Evolutionary conservation across 1,139 yeast genomes (phyloP).

Genomic region (Pneumocystis carinii): DNA sequence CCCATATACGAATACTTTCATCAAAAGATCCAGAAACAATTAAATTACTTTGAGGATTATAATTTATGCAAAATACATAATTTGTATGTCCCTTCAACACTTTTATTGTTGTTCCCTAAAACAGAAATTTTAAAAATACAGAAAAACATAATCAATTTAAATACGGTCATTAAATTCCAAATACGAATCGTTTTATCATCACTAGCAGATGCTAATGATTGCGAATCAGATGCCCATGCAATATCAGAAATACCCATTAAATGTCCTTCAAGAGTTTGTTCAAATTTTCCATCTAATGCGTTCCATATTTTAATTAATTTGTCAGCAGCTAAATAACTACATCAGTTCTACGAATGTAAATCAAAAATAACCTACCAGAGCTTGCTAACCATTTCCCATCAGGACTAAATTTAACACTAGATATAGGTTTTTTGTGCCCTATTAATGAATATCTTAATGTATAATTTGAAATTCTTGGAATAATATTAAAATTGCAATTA

Average conservation of each 20-base stretch:
- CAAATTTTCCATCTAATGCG: slow-evolving; percentile 22
- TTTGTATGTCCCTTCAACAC: slow-evolving; percentile 69
- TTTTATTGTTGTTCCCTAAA: slow-evolving; percentile 38
- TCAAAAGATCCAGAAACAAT: slow-evolving; percentile 76
- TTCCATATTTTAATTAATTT: slow-evolving; percentile 33
- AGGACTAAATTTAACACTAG: slow-evolving; percentile 49
- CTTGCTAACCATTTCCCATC: slow-evolving; percentile 47
- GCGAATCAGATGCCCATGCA: slow-evolving; percentile 63
- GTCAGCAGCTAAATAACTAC: slow-evolving; percentile 25
- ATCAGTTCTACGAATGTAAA: not conserved
- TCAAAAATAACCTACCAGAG: slow-evolving; percentile 25
- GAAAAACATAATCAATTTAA: not conserved
- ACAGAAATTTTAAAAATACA: not conserved
- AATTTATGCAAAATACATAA: slow-evolving; percentile 61
- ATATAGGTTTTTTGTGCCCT: slow-evolving; percentile 22
- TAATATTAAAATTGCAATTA: not conserved
- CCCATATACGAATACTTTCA: slow-evolving; percentile 67
- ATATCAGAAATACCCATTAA: slow-evolving; percentile 53
- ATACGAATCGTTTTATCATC: slow-evolving; percentile 73
- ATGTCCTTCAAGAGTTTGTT: slow-evolving; percentile 43
- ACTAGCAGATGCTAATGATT: slow-evolving; percentile 64
- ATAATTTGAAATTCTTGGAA: not conserved
- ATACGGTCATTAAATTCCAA: slow-evolving; percentile 39
- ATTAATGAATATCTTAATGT: slow-evolving; percentile 6
- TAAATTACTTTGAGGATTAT: slow-evolving; percentile 61